Conservation (phyloP, 106 monocot genomes). For the Vanilla planifolia region DNA sequence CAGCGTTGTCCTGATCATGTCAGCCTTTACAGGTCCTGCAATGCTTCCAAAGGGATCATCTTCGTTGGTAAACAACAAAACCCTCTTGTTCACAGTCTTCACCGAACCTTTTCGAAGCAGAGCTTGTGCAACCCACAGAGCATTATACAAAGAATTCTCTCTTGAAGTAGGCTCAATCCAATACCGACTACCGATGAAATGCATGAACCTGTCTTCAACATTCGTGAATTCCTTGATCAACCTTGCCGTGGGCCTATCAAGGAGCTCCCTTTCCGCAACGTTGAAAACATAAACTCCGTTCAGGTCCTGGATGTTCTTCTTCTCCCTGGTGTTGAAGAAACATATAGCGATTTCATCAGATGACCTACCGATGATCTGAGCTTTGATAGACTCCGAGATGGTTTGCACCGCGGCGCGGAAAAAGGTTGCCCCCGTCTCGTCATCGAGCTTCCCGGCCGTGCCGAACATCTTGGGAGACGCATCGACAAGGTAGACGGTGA, state of each 20-base stretch:
- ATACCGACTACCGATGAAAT: conserved; percentile 64
- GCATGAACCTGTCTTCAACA: conserved; percentile 56
- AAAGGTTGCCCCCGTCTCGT: conserved; percentile 46
- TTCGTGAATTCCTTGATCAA: conserved; percentile 82
- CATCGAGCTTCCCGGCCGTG: conserved; percentile 41
- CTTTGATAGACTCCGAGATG: conserved; percentile 57
- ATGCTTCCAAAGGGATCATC: conserved; percentile 87
- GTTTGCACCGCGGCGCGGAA: conserved; percentile 61
- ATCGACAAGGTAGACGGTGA: conserved; percentile 78
- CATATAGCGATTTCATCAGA: conserved; percentile 86
- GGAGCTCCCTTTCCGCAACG: conserved; percentile 65
- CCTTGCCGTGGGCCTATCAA: conserved; percentile 81
- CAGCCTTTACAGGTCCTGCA: conserved; percentile 49
- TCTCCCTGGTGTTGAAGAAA: conserved; percentile 94
- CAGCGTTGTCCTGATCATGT: conserved; percentile 87
- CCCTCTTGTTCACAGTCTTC: conserved; percentile 61
- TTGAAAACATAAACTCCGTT: conserved; percentile 85
- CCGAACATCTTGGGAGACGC: conserved; percentile 89
- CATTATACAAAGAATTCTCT: conserved; percentile 89
- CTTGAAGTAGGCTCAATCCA: conserved; percentile 55
- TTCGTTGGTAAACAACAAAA: conserved; percentile 89
- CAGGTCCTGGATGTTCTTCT: conserved; percentile 84
- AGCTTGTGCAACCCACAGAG: conserved; percentile 94
- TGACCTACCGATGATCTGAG: conserved; percentile 76
- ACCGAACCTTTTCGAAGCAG: conserved; percentile 74